Evolutionary conservation across 2,329 filamentous ascomycete genomes (phyloP).

Genomic region (Nemania sp.): DNA sequence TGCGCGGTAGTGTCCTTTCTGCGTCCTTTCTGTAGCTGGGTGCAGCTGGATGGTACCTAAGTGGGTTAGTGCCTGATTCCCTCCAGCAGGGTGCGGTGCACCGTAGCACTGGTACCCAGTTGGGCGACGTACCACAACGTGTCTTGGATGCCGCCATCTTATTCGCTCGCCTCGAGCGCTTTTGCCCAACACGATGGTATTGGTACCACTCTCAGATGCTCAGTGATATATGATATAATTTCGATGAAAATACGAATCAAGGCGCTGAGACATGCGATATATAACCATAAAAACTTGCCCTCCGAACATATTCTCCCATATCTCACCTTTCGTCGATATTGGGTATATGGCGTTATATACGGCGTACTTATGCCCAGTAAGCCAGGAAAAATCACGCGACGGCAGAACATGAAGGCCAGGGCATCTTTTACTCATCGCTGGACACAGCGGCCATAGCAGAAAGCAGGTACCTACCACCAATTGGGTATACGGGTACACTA

Average conservation of each 20-base stretch:
- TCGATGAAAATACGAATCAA: not conserved
- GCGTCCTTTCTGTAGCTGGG: not conserved
- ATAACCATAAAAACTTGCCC: not conserved
- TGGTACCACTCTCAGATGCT: not conserved
- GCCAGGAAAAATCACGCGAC: not conserved
- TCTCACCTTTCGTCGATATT: slow-evolving; percentile 10
- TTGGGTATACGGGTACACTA: too few species aligned
- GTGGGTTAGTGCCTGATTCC: too few species aligned
- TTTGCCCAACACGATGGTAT: not conserved
- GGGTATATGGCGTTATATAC: slow-evolving; percentile 17
- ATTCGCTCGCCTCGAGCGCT: slow-evolving; percentile 8
- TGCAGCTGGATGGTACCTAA: slow-evolving; percentile 4
- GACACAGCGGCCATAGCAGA: too few species aligned
- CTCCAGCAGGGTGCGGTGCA: not conserved
- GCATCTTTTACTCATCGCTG: too few species aligned
- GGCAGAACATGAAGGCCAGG: too few species aligned
- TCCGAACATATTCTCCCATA: not conserved
- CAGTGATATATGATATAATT: slow-evolving; percentile 6
- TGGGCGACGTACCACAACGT: slow-evolving; percentile 15
- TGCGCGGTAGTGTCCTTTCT: not conserved
- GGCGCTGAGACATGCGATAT: not conserved
- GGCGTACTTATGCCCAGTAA: not conserved
- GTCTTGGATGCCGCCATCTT: slow-evolving; percentile 4
- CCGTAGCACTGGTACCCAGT: not conserved
- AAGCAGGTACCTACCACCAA: not conserved